phyloP scores from a whole-genome alignment of 176 grass and related monocot species.

The Themeda triandra region DNA sequence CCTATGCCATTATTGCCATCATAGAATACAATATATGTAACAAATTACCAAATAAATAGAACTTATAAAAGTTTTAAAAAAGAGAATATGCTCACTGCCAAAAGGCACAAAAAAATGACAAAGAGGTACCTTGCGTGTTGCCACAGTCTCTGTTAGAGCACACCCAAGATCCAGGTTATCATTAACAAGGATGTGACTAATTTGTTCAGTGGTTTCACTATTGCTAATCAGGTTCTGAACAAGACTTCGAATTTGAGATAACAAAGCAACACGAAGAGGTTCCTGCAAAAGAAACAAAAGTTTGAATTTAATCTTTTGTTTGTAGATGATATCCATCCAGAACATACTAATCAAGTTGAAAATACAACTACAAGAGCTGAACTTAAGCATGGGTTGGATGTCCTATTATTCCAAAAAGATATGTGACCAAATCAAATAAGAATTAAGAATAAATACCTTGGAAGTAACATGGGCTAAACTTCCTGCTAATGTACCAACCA shows the following conservation, averaged over 20 bases:
- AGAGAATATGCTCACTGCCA: too few relatives aligned
- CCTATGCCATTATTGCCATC: neutral
- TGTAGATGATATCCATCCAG: neutral
- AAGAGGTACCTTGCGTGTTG: conserved; percentile 73
- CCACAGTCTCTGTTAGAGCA: conserved; percentile 92
- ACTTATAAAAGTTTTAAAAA: too few relatives aligned
- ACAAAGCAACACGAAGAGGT: conserved; percentile 82
- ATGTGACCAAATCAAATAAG: neutral
- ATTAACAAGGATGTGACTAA: conserved; percentile 75
- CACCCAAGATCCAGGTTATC: conserved; percentile 99
- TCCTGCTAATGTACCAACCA: conserved; percentile 94
- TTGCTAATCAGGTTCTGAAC: conserved; percentile 77
- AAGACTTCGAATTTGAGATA: conserved; percentile 76
- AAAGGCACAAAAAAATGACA: too few relatives aligned
- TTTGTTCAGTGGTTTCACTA: conserved; percentile 69
- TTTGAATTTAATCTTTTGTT: neutral
- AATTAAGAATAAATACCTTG: conserved; percentile 57
- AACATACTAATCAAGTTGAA: conserved; percentile 22
- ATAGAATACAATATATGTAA: neutral
- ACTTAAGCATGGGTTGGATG: neutral
- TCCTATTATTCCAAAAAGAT: neutral
- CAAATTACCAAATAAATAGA: too few relatives aligned
- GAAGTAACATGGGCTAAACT: conserved; percentile 98
- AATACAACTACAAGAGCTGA: neutral
- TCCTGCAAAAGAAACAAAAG: conserved; percentile 52